A percentile compares a stretch with the other conserved stretches of the same genome.
These are phyloP conservation scores for Suillus clintonianus DNA, from an alignment of 768 basidiomycete genomes.

Conservation along the genomic window DNA sequence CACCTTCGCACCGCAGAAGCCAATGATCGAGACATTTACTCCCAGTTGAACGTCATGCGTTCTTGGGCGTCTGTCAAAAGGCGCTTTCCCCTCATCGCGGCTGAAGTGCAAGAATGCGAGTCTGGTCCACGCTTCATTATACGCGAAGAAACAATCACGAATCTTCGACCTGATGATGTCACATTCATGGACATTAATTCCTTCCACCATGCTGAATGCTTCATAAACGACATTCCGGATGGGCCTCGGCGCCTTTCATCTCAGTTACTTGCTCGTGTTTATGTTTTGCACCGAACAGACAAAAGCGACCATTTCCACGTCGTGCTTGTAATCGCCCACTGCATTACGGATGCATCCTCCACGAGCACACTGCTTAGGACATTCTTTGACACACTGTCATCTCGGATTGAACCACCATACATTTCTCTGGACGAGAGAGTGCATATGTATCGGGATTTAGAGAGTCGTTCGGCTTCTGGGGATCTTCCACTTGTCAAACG, in stretches of 20 bases:
- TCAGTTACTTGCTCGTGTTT: slow-evolving; percentile 42
- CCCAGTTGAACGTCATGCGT: slow-evolving; percentile 33
- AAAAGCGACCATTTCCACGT: slow-evolving; percentile 38
- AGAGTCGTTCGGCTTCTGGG: slow-evolving; percentile 36
- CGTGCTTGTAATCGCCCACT: slow-evolving; percentile 48
- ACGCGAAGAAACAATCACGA: slow-evolving; percentile 34
- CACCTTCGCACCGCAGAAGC: slow-evolving; percentile 31
- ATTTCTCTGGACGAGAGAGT: slow-evolving; percentile 38
- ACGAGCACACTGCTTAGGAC: slow-evolving; percentile 43
- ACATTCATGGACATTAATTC: slow-evolving; percentile 36
- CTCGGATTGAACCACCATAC: slow-evolving; percentile 8
- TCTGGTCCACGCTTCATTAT: slow-evolving; percentile 41
- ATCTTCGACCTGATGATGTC: slow-evolving; percentile 38
- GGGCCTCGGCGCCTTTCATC: slow-evolving; percentile 40
- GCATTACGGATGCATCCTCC: slow-evolving; percentile 52
- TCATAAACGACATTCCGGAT: slow-evolving; percentile 34
- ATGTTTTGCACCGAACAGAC: slow-evolving; percentile 44
- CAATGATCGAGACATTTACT: slow-evolving; percentile 18
- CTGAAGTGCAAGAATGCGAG: slow-evolving; percentile 36
- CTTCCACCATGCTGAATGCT: slow-evolving; percentile 34
- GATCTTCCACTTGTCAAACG: slow-evolving; percentile 34
- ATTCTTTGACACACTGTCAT: slow-evolving; percentile 43
- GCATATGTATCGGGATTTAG: slow-evolving; percentile 40
- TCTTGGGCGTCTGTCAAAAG: slow-evolving; percentile 51
- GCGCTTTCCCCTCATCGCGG: slow-evolving; percentile 51